Evolutionary conservation across 2,329 filamentous ascomycete genomes (phyloP), one percentile per base, ranked within the genome.

Genomic region (Epichloe festucae): DNA sequence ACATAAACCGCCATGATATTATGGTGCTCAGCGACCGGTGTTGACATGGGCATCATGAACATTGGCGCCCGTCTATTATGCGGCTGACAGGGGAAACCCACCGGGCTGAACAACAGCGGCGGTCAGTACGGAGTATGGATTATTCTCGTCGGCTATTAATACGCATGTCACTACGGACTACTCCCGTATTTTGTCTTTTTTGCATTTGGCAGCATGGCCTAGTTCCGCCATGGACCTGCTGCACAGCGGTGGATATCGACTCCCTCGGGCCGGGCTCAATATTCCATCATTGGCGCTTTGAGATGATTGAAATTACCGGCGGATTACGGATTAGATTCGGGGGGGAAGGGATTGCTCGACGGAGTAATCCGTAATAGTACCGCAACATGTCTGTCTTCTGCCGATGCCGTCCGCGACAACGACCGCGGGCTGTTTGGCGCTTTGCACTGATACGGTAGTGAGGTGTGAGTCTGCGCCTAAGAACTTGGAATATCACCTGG

Each of bases 211-310:
- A 42, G 10, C 1, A 42, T 42, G n/a, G 8, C 17, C 17, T 11
- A 19, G 40, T 14, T n/a, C 11, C 4, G 40, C 15, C 40, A 5
- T 21, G 40, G 7, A 23, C 5, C 17, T 42, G 10, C 47, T 50
- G 49, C 49, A 46, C 17, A 15, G 23, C 11, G 6, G 42, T 50
- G 49, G 49, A 50, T 46, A 46, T 50, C 21, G 23, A 21, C 41
- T 50, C 40, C 45, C 41, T 50, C 49, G 23, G 31, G 42, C 38
- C 12, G 17, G 36, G 14, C 27, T 10, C 8, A 31, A 31, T 31
- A 31, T 31, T 7, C 27, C 27, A 31, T 31, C 7, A 31, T 31
- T 31, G 27, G 27, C 27, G 27, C 27, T 31, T 10, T 31, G 27
- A 31, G 27, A 31, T 31, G 7, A 31, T 31, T 10, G 8, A 31